Percentiles rank a stretch among this genome's conserved stretches.
These are phyloP conservation scores for Silene uniflora DNA, from an alignment of 148 eudicot species.

Conservation along the genomic window DNA sequence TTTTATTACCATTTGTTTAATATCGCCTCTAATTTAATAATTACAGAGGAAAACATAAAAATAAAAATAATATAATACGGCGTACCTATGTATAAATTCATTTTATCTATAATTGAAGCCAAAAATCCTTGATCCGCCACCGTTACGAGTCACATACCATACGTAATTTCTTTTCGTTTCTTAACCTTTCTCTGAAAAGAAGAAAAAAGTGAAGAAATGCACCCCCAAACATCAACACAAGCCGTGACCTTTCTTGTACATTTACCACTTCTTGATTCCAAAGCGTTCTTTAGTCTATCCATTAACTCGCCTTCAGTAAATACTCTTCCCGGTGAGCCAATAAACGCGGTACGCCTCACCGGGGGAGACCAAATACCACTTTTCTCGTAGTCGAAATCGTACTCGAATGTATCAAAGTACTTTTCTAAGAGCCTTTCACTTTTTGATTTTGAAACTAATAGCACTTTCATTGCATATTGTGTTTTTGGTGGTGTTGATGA, in stretches of 20 bases:
- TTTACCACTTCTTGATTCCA: constrained; percentile 32
- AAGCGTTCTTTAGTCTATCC: constrained; percentile 24
- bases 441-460: constrained; percentile 46
- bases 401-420: constrained; percentile 52
- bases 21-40: no score
- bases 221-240: constrained; percentile 42
- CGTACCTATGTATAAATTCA: no score
- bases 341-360: constrained; percentile 34
- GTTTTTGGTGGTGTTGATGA: constrained; percentile 18
- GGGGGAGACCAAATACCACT: constrained; percentile 68
- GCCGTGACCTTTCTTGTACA: constrained; percentile 20
- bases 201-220: constrained; percentile 27
- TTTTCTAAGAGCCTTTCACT: constrained; percentile 45
- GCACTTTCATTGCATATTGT: constrained; percentile 25
- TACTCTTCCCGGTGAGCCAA: constrained; percentile 32
- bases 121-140: no score
- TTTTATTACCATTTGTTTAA: no score
- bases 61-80: no score
- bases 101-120: no score
- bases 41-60: no score
- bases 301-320: constrained; percentile 40
- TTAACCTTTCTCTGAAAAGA: constrained; percentile 35
- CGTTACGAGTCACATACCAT: constrained; percentile 21
- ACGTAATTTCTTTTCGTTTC: constrained; percentile 32
- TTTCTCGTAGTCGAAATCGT: constrained; percentile 44